These are phyloP conservation scores for Aspergillus avenaceus DNA, from an alignment of 495 filamentous ascomycete species.

Conservation along the genomic window DNA sequence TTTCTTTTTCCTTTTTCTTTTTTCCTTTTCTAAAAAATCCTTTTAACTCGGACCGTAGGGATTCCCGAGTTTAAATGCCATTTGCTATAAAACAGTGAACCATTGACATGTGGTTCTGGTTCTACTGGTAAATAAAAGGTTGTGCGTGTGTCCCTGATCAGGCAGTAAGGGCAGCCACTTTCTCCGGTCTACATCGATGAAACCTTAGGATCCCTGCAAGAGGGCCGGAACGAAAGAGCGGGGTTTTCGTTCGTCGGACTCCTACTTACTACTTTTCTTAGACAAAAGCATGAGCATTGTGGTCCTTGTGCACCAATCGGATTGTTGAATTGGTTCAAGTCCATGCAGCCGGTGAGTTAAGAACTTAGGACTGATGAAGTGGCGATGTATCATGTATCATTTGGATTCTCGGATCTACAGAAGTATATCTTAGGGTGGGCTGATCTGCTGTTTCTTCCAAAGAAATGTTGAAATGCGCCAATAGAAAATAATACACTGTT, in stretches of 20 bases:
- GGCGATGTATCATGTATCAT: conserved; percentile 2
- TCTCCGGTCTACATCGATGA: conserved; percentile 2
- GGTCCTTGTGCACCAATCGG: not conserved
- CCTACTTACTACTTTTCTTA: not conserved
- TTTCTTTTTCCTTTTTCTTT: too few species aligned
- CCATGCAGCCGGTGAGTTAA: not conserved
- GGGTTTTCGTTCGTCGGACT: conserved; percentile 4
- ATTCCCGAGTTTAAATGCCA: not conserved
- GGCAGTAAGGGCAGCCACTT: conserved; percentile 9
- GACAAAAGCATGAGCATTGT: not conserved
- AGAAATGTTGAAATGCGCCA: not conserved
- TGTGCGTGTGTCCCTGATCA: conserved; percentile 5
- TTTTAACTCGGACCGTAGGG: not conserved
- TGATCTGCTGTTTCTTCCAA: not conserved
- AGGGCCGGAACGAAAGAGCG: not conserved
- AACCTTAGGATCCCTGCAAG: not conserved
- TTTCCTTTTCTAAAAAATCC: too few species aligned
- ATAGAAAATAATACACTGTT: not conserved
- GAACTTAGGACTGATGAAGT: conserved; percentile 5
- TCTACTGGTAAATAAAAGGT: too few species aligned
- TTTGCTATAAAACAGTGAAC: not conserved
- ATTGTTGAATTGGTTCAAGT: not conserved
- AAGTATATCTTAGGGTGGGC: not conserved
- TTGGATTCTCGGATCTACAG: not conserved
- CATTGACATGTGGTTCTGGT: not conserved